Evolutionary conservation across 2,329 filamentous ascomycete genomes (phyloP).

Genomic region (Colletotrichum sp.): DNA sequence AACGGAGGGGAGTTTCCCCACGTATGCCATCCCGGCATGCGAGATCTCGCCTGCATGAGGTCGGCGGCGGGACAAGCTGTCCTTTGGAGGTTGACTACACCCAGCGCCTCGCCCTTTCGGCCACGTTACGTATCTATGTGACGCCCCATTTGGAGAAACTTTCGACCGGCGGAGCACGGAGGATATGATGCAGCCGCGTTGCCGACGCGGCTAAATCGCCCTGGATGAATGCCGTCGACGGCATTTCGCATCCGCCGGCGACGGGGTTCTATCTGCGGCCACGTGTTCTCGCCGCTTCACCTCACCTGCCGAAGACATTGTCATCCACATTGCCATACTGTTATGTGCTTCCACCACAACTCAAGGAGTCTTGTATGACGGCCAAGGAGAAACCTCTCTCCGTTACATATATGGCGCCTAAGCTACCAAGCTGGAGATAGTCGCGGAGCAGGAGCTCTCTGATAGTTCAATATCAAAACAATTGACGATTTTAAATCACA

Average conservation of each 20-base stretch:
- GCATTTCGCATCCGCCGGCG: accelerated
- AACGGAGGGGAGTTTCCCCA: neutral
- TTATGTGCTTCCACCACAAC: no score
- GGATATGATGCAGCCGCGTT: neutral
- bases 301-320: neutral
- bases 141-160: neutral
- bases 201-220: neutral
- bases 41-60: neutral
- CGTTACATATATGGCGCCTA: neutral
- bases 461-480: neutral
- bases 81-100: neutral
- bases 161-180: neutral
- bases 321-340: neutral
- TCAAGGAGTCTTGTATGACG: neutral
- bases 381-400: neutral
- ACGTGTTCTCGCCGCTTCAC: neutral
- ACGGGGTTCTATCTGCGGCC: neutral
- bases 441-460: accelerated
- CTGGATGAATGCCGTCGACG: neutral
- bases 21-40: neutral
- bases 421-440: neutral
- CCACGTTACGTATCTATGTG: neutral
- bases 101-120: neutral
- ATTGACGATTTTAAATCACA: neutral
- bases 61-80: neutral